Conservation (phyloP, 306 rosid genomes). For the Lagenaria siceraria region DNA sequence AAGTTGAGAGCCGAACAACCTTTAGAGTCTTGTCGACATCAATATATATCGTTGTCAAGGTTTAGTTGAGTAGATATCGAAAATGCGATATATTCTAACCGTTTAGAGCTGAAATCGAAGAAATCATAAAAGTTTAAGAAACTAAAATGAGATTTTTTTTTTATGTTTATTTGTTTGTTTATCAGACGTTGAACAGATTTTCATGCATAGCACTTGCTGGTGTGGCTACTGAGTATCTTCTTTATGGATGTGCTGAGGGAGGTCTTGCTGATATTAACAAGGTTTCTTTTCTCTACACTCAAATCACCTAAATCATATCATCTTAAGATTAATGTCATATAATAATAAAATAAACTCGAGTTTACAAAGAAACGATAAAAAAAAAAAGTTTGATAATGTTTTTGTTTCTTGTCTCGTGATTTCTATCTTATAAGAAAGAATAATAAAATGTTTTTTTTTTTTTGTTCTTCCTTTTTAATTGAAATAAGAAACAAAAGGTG, state of each 20-base stretch:
- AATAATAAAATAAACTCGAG: no score
- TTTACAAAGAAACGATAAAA: not conserved
- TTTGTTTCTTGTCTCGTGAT: not conserved
- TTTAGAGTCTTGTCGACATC: no score
- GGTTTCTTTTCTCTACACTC: constrained; percentile 23
- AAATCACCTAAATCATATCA: not conserved
- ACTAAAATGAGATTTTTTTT: not conserved
- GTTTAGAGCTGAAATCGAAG: not conserved
- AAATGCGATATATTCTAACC: not conserved
- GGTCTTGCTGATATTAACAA: constrained; percentile 84
- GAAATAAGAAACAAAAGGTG: no score
- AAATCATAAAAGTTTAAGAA: not conserved
- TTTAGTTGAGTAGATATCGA: no score
- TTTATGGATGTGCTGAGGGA: constrained; percentile 81
- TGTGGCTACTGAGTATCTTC: constrained; percentile 77
- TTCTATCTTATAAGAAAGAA: no score
- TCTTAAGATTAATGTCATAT: no score
- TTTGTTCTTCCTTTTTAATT: no score
- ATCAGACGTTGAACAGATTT: constrained; percentile 73
- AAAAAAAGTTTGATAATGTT: not conserved
- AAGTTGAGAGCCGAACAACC: no score
- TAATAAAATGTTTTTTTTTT: no score
- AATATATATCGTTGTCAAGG: no score
- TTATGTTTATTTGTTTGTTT: not conserved
- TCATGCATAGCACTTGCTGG: constrained; percentile 90